Base-by-base conservation (phyloP, 2,329 filamentous ascomycete genomes). In the Phaeosphaeriaceae sp. region DNA sequence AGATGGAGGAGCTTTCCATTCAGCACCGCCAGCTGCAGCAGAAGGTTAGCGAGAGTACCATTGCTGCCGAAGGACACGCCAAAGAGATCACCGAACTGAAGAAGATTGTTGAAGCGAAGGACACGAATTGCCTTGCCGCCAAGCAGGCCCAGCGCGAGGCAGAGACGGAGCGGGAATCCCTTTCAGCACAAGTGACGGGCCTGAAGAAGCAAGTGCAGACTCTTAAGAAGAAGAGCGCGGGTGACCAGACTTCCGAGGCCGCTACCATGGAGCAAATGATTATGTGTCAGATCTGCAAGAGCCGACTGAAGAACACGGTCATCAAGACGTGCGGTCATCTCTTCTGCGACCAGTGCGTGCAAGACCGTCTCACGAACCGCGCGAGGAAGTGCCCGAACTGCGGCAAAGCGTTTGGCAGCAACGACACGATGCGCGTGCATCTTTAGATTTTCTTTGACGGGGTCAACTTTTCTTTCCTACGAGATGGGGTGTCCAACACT, bases 381-480 rank as follows among this genome's bases (percentile, higher is more conserved):
- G 93, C 94, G 80, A 87, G 95, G 66, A 98, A 98, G 78, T 99
- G 95, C 73, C 95, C 95, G 2, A 94, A 92, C 68, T 99, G 96
- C 83, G 92, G 91, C 70, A 91, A 91, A 78, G 88, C 92, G 3
- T 99, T 99, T 75, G 94, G 96, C 71, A 91, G 88, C 76, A 91
- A 91, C 78, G 95, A 99, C 75, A 88, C 92, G 61, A 96, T 97
- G 92, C 80, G 73, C 33, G 79, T 83, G 46, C 75, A 77, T 60
- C 58, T 75, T 20, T 77, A 57, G 42, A 25, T 44, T 27, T 21
- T 7, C 4, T 36, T 17, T 20, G 31, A 54, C 46, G 11, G 20
- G 17, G 42, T n/a, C n/a, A n/a, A n/a, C n/a, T n/a, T n/a, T n/a
- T n/a, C n/a, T n/a, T n/a, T n/a, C n/a, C n/a, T n/a, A n/a, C n/a